Percentiles rank a stretch among this genome's conserved stretches.
These are phyloP conservation scores for Suhomyces taliae DNA, from an alignment of 1,139 yeast species.

Conservation along the genomic window DNA sequence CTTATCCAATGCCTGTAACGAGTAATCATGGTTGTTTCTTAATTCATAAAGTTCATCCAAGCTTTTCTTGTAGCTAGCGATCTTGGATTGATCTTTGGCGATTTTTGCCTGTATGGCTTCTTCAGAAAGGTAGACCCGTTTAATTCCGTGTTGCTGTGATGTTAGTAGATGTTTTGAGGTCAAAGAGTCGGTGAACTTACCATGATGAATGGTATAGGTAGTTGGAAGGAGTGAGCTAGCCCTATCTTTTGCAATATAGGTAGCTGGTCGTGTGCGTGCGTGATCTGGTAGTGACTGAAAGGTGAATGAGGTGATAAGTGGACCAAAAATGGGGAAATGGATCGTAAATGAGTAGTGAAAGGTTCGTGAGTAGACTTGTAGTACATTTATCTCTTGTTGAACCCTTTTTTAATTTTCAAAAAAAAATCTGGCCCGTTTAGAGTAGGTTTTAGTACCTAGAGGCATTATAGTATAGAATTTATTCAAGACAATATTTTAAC, in stretches of 20 bases:
- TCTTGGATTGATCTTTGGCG: constrained; percentile 53
- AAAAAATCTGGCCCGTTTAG: no score
- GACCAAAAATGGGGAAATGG: no score
- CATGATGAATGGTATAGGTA: background rate
- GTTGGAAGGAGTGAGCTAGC: background rate
- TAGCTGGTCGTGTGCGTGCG: no score
- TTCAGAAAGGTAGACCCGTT: constrained; percentile 55
- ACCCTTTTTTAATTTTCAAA: no score
- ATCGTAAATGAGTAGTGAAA: no score
- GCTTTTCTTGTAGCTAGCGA: constrained; percentile 52
- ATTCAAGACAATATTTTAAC: no score
- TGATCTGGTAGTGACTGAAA: no score
- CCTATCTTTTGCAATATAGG: background rate
- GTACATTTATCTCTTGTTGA: no score
- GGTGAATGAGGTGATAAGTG: no score
- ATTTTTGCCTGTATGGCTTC: constrained; percentile 59
- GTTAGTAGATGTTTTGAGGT: constrained; percentile 9
- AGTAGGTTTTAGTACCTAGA: no score
- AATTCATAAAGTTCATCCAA: constrained; percentile 41
- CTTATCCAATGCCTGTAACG: constrained; percentile 44
- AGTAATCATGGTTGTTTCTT: constrained; percentile 33
- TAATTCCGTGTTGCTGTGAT: constrained; percentile 68
- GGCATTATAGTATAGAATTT: no score
- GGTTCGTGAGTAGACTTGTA: no score
- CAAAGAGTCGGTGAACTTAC: background rate